Evolutionary conservation across 371 early-diverging fungal species (phyloP).

Genomic region (Gilbertella persicaria): DNA sequence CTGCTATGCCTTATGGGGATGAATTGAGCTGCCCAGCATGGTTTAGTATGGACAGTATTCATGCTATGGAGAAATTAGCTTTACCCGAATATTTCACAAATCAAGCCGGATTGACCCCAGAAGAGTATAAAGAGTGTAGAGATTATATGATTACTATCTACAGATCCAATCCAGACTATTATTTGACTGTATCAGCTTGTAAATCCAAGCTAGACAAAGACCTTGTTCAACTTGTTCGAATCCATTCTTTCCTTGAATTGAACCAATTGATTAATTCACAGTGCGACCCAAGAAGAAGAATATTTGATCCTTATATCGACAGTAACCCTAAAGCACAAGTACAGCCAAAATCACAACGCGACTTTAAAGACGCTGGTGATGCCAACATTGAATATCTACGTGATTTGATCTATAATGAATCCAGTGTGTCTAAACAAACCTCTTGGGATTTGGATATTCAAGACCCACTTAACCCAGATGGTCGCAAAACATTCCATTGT

Average conservation of each 20-base stretch:
- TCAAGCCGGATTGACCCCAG: conserved; percentile 79
- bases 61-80: conserved; percentile 84
- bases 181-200: conserved; percentile 93
- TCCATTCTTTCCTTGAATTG: conserved; percentile 96
- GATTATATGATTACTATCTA: conserved; percentile 95
- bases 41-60: conserved; percentile 78
- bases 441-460: conserved; percentile 31
- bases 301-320: conserved; percentile 45
- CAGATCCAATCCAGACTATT: conserved; percentile 88
- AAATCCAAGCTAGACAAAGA: conserved; percentile 91
- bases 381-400: conserved; percentile 34
- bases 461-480: conserved; percentile 36
- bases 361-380: conserved; percentile 23
- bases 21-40: conserved; percentile 51
- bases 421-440: conserved; percentile 5
- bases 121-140: conserved; percentile 87
- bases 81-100: conserved; percentile 90
- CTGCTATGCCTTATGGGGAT: conserved; percentile 28
- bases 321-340: conserved; percentile 36
- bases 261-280: conserved; percentile 95
- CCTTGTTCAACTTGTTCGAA: conserved; percentile 89
- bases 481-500: conserved; percentile 29
- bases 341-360: conserved; percentile 32
- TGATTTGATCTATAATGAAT: conserved; percentile 29
- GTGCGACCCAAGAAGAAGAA: conserved; percentile 48